Evolutionary conservation across 2,329 filamentous ascomycete genomes (phyloP), one percentile per base, ranked within the genome.

Genomic region (Colletotrichum sp.): DNA sequence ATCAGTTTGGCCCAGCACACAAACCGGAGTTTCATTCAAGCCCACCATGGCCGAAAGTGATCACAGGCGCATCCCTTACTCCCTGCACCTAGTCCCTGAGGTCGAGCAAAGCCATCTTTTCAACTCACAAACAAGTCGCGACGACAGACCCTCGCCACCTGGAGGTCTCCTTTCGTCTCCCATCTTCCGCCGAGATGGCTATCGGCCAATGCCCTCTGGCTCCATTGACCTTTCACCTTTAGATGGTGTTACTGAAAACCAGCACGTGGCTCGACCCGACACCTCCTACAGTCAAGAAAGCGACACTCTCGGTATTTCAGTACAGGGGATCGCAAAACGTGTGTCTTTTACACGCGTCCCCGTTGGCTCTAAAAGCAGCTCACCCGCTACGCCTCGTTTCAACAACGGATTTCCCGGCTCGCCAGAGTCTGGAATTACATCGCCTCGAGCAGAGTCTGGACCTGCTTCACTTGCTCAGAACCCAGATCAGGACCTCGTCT

Each of bases 331-430:
- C 34, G 58, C 48, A 30, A 64, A 71, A 12, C 52, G 73, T 13
- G 61, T 69, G 26, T 72, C 65, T 18, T 64, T 71, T 14, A 21
- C 56, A 32, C 72, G 63, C 26, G 58, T 78, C 18, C 74, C 71
- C 12, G 69, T 78, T 26, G 76, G 66, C 61, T 77, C 75, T 59
- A 78, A 77, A 66, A 73, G 43, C 32, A 73, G 61, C 48, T 70
- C 69, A 3, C 62, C 69, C 48, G 62, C 61, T 18, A 65, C 69
- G 6, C 56, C 69, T 59, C 65, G 30, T 38, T 73, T 66, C 13
- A 62, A 61, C 18, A 52, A 65, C 30, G 66, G 32, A 5, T 43
- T 71, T 30, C n/a, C 58, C 24, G 62, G 52, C 21, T 66, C 66
- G 24, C 56, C 30, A 21, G 43, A 69, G 43, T 56, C 65, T 28